A percentile compares a stretch with the other conserved stretches of the same genome.
These are phyloP conservation scores for Elongisporangium undulatum DNA, from an alignment of 352 stramenopile genomes.

Conservation along the genomic window DNA sequence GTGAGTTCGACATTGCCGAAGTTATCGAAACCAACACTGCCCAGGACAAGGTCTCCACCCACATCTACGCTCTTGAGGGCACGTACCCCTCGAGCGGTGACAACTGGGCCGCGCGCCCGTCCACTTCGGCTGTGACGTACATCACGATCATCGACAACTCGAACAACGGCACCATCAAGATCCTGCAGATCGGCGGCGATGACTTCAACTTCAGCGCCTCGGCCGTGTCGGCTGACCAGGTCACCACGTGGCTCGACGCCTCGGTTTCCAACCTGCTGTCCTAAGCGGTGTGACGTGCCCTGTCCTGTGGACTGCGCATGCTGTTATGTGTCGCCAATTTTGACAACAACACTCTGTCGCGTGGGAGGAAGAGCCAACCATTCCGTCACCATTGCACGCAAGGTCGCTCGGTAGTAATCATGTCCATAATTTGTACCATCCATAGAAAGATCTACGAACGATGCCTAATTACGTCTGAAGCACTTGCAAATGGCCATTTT, in stretches of 20 bases:
- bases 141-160: constrained; percentile 50
- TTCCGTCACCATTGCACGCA: not conserved
- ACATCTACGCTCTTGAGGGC: constrained; percentile 75
- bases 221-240: constrained; percentile 20
- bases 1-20: constrained; percentile 68
- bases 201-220: constrained; percentile 35
- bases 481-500: not conserved
- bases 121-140: constrained; percentile 31
- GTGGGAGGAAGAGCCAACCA: not conserved
- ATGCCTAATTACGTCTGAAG: not conserved
- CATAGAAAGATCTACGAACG: not conserved
- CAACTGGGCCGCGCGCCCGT: constrained; percentile 33
- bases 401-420: not conserved
- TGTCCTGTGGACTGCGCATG: not conserved
- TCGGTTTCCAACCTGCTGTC: constrained; percentile 34
- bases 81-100: constrained; percentile 29
- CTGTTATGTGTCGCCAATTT: constrained; percentile 1
- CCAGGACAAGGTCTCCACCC: constrained; percentile 54
- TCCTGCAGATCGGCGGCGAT: constrained; percentile 32
- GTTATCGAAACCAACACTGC: constrained; percentile 59
- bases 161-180: constrained; percentile 28
- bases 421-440: not conserved
- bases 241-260: constrained; percentile 26
- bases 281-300: not conserved
- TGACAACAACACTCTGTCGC: not conserved